Evolutionary conservation across 352 stramenopile genomes (phyloP), one percentile per base, ranked within the genome.

Genomic region (Phytophthora pisi): DNA sequence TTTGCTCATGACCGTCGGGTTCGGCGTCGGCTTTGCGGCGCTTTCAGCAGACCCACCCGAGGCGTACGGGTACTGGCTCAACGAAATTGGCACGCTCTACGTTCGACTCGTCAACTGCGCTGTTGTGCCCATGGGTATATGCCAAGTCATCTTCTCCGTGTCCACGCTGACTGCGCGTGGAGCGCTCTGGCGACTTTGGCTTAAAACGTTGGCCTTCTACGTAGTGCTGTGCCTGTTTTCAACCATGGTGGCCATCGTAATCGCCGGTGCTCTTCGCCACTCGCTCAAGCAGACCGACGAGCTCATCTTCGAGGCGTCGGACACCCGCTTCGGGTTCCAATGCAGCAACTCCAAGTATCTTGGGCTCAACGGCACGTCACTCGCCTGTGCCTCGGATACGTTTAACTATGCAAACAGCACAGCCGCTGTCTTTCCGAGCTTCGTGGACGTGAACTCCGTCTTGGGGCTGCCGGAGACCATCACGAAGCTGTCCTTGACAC

Each of bases 91-190:
- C 24, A 64, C 60, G 0, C 61, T 92, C n/a, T 92, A 90, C 73
- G 70, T 84, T 11, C 78, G 82, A 34, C 64, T 84, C 31, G 72
- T 87, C 7, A 78, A 85, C 60, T 91, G 82, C 49, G 51, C 84
- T 30, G 77, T 75, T 28, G 65, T 92, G 13, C 84, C 82, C 3
- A 74, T 92, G 74, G 80, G 81, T 2, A 86, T 90, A 26, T 89
- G 74, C 57, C 80, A 91, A 34, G 80, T 89, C 8, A 63, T 92
- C 53, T 79, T 84, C 26, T 78, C 69, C 1, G 74, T 84, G 5
- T 78, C 82, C 11, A 79, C 82, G 46, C 53, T 92, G 54, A 72
- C 66, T 18, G 72, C 79, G 18, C 81, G 73, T 53, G 57, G 61
- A 47, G 77, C 70, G 9, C 64, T 90, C n/a, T 51, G 54, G 15